These are phyloP conservation scores for Huntiella decipiens DNA, from an alignment of 2,329 filamentous ascomycete species.

Conservation along the genomic window DNA sequence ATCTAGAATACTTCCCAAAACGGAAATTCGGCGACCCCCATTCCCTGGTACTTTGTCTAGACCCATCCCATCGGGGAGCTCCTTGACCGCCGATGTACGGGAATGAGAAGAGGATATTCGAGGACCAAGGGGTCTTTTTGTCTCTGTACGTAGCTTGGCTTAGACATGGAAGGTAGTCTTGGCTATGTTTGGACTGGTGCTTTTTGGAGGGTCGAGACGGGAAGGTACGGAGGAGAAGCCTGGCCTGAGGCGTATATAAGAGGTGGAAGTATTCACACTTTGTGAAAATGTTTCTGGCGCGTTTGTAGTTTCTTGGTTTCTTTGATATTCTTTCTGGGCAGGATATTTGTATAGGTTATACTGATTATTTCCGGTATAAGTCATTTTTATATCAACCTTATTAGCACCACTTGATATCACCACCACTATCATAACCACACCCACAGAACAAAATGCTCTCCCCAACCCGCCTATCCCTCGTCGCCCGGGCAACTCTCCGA, in stretches of 20 bases:
- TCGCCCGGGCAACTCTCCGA: slow-evolving; percentile 1
- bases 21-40: no score
- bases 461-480: background rate
- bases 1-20: no score
- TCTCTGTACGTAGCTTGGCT: no score
- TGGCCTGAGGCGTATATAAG: background rate
- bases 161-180: no score
- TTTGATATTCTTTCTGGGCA: background rate
- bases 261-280: background rate
- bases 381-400: background rate
- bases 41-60: no score
- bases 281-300: background rate
- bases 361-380: background rate
- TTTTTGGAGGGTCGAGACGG: background rate
- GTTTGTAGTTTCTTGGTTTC: background rate
- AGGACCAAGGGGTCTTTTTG: no score
- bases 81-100: no score
- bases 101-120: no score
- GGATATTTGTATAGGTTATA: background rate
- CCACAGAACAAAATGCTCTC: slow-evolving; percentile 7
- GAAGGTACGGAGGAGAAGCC: no score
- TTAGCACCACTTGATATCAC: background rate
- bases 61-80: no score
- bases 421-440: background rate
- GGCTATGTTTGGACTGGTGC: no score